phyloP scores from a whole-genome alignment of 225 moss, liverwort and hornwort species.

The Polytrichum commune region DNA sequence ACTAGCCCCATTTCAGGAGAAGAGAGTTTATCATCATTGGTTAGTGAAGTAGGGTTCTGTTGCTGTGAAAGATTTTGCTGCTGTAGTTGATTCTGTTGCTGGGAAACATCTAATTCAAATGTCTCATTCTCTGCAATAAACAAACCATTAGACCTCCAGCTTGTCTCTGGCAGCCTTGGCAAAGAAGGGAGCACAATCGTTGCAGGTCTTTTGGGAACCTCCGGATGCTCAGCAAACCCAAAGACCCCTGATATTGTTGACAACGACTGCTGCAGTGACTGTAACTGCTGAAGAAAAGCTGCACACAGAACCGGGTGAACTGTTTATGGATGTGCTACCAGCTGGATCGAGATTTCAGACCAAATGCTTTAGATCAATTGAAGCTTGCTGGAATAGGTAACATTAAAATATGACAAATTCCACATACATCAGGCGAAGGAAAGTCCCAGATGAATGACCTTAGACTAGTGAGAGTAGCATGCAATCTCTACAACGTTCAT shows the following conservation, averaged over 20 bases:
- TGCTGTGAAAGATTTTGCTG: constrained; percentile 1
- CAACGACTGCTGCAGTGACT: constrained; percentile 81
- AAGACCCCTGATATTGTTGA: constrained; percentile 87
- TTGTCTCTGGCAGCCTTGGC: constrained; percentile 43
- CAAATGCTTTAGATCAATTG: no score
- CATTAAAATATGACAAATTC: no score
- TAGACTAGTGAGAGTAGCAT: no score
- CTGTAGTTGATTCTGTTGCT: background rate
- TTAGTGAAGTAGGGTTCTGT: constrained; percentile 27
- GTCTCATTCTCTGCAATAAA: constrained; percentile 38
- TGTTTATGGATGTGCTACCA: no score
- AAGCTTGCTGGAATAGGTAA: no score
- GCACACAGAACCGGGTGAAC: constrained; percentile 13
- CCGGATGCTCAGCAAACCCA: constrained; percentile 72
- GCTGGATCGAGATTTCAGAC: no score
- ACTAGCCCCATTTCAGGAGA: constrained; percentile 56
- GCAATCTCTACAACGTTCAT: no score
- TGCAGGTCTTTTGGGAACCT: constrained; percentile 30
- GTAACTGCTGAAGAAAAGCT: constrained; percentile 95
- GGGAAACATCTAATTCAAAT: constrained; percentile 33
- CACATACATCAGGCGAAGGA: no score
- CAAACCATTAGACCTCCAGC: constrained; percentile 56
- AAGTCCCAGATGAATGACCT: no score
- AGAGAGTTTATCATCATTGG: constrained; percentile 50
- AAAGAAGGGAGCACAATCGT: constrained; percentile 30